Conservation (phyloP, 352 stramenopile species). For the Globisporangium nagaii region DNA sequence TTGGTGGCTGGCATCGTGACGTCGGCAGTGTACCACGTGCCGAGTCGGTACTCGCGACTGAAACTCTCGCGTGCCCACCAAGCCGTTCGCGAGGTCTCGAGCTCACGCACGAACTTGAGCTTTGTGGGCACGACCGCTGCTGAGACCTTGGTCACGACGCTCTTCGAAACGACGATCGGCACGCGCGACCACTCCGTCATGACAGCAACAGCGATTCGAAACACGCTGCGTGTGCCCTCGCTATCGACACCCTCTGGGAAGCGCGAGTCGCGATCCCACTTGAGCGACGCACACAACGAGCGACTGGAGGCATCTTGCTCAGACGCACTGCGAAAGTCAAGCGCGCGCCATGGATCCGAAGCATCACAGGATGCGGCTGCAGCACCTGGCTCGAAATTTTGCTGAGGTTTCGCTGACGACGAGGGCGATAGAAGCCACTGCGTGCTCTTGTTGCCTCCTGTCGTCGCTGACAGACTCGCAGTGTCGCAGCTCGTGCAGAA, state of each 20-base stretch:
- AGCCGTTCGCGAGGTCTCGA: constrained; percentile 38
- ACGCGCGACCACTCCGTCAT: constrained; percentile 37
- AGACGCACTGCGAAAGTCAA: constrained; percentile 27
- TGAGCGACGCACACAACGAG: constrained; percentile 41
- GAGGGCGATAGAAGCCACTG: constrained; percentile 31
- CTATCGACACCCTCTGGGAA: constrained; percentile 23
- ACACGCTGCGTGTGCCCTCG: constrained; percentile 45
- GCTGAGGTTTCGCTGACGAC: background rate
- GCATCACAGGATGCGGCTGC: background rate
- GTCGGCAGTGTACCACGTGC: constrained; percentile 71
- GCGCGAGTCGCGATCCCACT: constrained; percentile 39
- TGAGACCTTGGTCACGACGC: constrained; percentile 61
- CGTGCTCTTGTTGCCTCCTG: constrained; percentile 25
- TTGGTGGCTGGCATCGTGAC: constrained; percentile 14
- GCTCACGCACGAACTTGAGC: constrained; percentile 44
- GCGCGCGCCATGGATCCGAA: constrained; percentile 24
- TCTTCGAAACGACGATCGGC: constrained; percentile 64
- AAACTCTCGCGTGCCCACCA: constrained; percentile 83
- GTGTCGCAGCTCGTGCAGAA: constrained; percentile 12
- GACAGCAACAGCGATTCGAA: constrained; percentile 53
- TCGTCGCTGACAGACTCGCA: constrained; percentile 5
- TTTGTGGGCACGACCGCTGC: constrained; percentile 27
- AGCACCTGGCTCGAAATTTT: background rate
- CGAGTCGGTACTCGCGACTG: constrained; percentile 63
- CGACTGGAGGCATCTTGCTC: constrained; percentile 36